Percentiles rank a stretch among this genome's conserved stretches.
These are phyloP conservation scores for Neofusicoccum umdonicola DNA, from an alignment of 2,329 filamentous ascomycete species.

Conservation along the genomic window DNA sequence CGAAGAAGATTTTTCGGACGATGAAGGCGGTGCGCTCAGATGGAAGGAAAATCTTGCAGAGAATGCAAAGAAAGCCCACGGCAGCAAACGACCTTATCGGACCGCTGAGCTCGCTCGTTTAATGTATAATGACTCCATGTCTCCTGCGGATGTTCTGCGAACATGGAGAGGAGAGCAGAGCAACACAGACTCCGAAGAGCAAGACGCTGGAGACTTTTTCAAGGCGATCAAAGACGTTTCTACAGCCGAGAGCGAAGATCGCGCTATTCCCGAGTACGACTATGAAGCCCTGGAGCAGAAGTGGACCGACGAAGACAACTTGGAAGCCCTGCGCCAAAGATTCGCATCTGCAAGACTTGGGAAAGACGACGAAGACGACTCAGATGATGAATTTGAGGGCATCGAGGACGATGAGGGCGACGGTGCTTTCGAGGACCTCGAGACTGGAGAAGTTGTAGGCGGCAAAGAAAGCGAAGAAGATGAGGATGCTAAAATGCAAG, in stretches of 20 bases:
- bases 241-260: constrained; percentile 62
- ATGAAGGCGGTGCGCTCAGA: constrained; percentile 69
- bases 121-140: constrained; percentile 82
- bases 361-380: constrained; percentile 49
- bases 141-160: constrained; percentile 70
- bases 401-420: constrained; percentile 66
- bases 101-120: constrained; percentile 79
- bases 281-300: constrained; percentile 78
- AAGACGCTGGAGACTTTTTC: constrained; percentile 64
- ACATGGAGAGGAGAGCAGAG: constrained; percentile 70
- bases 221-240: constrained; percentile 53
- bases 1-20: constrained; percentile 53
- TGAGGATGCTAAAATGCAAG: constrained; percentile 63
- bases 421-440: constrained; percentile 81
- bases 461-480: constrained; percentile 41
- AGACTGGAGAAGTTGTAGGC: constrained; percentile 65
- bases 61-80: constrained; percentile 70
- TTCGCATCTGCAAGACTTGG: constrained; percentile 69
- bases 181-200: constrained; percentile 50
- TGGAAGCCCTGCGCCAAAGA: constrained; percentile 69
- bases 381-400: constrained; percentile 53
- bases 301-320: constrained; percentile 76
- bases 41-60: constrained; percentile 89
- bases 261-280: constrained; percentile 74
- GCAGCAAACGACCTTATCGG: constrained; percentile 68